These are phyloP conservation scores for Metschnikowia bowlesiae DNA, from an alignment of 805 yeast species.

Conservation along the genomic window DNA sequence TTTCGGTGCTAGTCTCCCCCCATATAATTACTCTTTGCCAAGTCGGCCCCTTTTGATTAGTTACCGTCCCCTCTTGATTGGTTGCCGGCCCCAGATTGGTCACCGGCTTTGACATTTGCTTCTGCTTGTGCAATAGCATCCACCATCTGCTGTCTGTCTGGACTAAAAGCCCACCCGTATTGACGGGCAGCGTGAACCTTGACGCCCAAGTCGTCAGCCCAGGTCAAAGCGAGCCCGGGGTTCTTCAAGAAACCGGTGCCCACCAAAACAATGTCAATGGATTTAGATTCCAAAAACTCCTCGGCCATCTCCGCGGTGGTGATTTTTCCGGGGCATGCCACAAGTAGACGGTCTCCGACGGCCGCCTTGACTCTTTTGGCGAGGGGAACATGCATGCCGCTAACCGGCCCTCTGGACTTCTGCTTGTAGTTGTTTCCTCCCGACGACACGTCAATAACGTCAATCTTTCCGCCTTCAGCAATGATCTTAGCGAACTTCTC, in stretches of 20 bases:
- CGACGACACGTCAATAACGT: slow-evolving; percentile 50
- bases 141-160: neutral
- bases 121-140: neutral
- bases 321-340: slow-evolving; percentile 49
- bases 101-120: neutral
- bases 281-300: slow-evolving; percentile 36
- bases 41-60: no score
- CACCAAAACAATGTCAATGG: slow-evolving; percentile 45
- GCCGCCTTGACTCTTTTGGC: slow-evolving; percentile 42
- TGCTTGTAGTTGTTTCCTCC: slow-evolving; percentile 42
- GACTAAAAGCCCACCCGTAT: neutral
- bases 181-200: slow-evolving; percentile 21
- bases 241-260: slow-evolving; percentile 45
- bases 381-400: slow-evolving; percentile 7
- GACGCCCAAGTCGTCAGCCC: slow-evolving; percentile 49
- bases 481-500: slow-evolving; percentile 36
- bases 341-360: slow-evolving; percentile 38
- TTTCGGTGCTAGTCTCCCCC: no score
- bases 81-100: no score
- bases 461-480: slow-evolving; percentile 39
- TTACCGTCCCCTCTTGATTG: no score
- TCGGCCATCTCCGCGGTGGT: slow-evolving; percentile 15
- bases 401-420: neutral
- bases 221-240: slow-evolving; percentile 46
- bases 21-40: no score